Base-by-base conservation (phyloP, 2,329 filamentous ascomycete genomes). In the Chrysoporthe cubensis region DNA sequence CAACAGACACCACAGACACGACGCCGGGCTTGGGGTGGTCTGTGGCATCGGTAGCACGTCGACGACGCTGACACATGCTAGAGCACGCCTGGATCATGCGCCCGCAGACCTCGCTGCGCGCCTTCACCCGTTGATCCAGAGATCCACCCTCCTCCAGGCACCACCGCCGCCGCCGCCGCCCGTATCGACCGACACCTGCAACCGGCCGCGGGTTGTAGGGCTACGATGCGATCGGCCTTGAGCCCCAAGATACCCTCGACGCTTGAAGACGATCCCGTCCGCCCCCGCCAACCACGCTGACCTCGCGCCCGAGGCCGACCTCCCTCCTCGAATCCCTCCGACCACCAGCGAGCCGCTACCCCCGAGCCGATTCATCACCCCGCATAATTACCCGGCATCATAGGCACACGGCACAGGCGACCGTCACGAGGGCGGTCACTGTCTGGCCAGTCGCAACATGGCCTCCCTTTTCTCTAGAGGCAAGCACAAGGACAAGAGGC, bases 391-490 rank as follows among this genome's bases (percentile, higher is more conserved):
- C 64, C 26, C 63, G 40, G 56, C 40, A 64, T 44, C 40, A 61
- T 44, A 65, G 67, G 44, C 59, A 63, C 44, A 50, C 64, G 42
- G 44, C 40, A n/a, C 18, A 40, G 56, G 32, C 56, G 37, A 57
- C 46, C 46, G 18, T 54, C 63, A 42, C 63, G 46, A 48, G n/a
- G 63, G 58, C 59, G 66, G 59, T 48, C 59, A 16, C 46, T 62
- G 34, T 62, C 66, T 56, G 46, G 59, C 62, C 62, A 64, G 50
- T 56, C 57, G 43, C 70, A 67, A 57, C 64, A 79, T 78, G 74
- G 75, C 75, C 78, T 93, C 91, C 71, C 93, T 97, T 84, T 97
- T 97, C 83, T 94, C 93, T 75, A 88, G 94, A 76, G 91, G 90
- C 81, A 96, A 93, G 82, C 91, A 96, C 80, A 92, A 90, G 80